These are phyloP conservation scores for Marchantia polymorpha DNA, from an alignment of 225 moss, liverwort and hornwort genomes.

Conservation along the genomic window DNA sequence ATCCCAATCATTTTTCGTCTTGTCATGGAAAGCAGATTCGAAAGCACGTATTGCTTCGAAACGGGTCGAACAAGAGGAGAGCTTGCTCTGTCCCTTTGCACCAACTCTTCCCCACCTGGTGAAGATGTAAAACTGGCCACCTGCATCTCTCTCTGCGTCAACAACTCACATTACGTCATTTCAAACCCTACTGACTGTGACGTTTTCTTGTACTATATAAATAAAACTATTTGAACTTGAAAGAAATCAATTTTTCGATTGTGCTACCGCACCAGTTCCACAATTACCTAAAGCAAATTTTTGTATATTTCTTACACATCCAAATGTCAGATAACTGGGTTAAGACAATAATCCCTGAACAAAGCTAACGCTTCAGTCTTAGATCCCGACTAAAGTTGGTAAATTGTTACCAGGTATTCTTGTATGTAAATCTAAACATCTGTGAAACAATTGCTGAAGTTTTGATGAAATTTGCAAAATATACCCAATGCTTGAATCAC, in stretches of 20 bases:
- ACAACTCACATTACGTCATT: background rate
- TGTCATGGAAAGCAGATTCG: slow-evolving; percentile 43
- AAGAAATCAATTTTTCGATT: too few relatives aligned
- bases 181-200: too few relatives aligned
- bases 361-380: background rate
- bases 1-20: slow-evolving; percentile 62
- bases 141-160: slow-evolving; percentile 58
- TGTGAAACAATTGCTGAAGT: background rate
- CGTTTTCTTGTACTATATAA: too few relatives aligned
- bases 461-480: background rate
- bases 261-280: too few relatives aligned
- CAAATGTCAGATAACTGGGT: too few relatives aligned
- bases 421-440: background rate
- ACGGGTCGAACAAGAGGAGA: slow-evolving; percentile 25
- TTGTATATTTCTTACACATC: too few relatives aligned
- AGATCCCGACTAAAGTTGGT: background rate
- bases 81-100: slow-evolving; percentile 66
- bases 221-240: too few relatives aligned
- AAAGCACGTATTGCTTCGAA: slow-evolving; percentile 31
- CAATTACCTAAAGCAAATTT: too few relatives aligned
- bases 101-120: slow-evolving; percentile 94
- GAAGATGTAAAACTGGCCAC: slow-evolving; percentile 48
- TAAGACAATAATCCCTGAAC: too few relatives aligned
- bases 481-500: slow-evolving; percentile 87
- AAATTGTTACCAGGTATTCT: background rate